Evolutionary conservation across 441 rosid species (phyloP).

Genomic region (Capsella rubella): DNA sequence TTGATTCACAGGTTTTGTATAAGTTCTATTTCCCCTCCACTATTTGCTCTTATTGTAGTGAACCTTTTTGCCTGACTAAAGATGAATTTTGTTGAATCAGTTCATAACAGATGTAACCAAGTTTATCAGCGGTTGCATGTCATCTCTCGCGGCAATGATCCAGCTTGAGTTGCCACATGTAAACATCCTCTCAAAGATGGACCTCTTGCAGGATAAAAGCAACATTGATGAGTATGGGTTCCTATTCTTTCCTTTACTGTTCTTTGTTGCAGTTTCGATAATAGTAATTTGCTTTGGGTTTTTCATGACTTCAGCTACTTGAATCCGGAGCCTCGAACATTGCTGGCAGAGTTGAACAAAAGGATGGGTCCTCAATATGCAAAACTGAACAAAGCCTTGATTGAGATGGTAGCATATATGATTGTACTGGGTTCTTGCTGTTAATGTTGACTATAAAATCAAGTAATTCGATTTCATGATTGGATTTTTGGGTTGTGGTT

Average conservation of each 20-base stretch:
- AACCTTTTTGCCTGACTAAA: conserved; percentile 8
- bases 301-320: conserved; percentile 59
- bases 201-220: conserved; percentile 76
- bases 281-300: conserved; percentile 19
- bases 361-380: conserved; percentile 75
- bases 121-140: conserved; percentile 96
- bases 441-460: not conserved
- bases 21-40: not conserved
- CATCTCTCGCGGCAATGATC: conserved; percentile 94
- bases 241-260: not conserved
- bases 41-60: conserved; percentile 5
- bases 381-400: conserved; percentile 70
- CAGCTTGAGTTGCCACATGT: conserved; percentile 93
- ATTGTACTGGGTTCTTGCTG: not conserved
- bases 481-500: conserved; percentile 7
- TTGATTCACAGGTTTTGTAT: conserved; percentile 87
- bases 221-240: conserved; percentile 65
- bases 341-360: conserved; percentile 69
- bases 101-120: conserved; percentile 90
- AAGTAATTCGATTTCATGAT: not conserved
- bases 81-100: conserved; percentile 50
- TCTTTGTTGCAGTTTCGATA: conserved; percentile 1
- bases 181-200: conserved; percentile 93
- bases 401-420: conserved; percentile 49
- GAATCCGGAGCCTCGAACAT: conserved; percentile 71